Evolutionary conservation across 2,329 filamentous ascomycete genomes (phyloP), one percentile per base, ranked within the genome.

Genomic region (Beauveria scarabaeidicola): DNA sequence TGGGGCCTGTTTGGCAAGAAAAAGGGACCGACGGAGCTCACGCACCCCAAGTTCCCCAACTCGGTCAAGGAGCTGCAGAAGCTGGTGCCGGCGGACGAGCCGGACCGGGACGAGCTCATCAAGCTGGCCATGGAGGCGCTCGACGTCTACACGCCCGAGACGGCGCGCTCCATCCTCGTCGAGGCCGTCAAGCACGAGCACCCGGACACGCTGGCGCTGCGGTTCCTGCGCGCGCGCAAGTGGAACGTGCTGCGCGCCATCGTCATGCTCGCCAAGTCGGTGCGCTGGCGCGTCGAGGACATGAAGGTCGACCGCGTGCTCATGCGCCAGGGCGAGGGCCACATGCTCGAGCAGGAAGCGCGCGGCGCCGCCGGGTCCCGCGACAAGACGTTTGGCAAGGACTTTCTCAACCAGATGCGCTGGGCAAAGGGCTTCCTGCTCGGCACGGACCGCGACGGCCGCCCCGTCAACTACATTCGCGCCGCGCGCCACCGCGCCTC

Each of bases 241-340:
- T 97, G 92, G 91, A 90, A 96, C 69, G 84, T 94, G 32, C 87
- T 94, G 59, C 90, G 88, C 69, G 91, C 91, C 10, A 79, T 96
- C 27, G 81, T 94, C 64, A 96, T 96, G 92, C 77, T 96, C 73
- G 82, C 96, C 53, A 90, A 89, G 5, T 94, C 91, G 1, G 88
- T 96, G 80, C 87, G 89, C 70, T 97, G 92, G 92, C 84, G 91
- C 64, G 74, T 83, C 54, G 78, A 82, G 52, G 89, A 92, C 61
- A 86, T 90, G 76, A 84, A 89, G 65, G 89, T 96, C 17, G 91
- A 96, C 69, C 86, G 90, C 61, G 88, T 92, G 65, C 85, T 97
- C 66, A 87, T 93, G 79, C 72, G 73, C 60, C 80, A 82, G 46
- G 89, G 89, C 59, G 90, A 94, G 69, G 80, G 79, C 21, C 77